Conservation (phyloP, 2,329 filamentous ascomycete genomes). For the Metarhizium brunneum region DNA sequence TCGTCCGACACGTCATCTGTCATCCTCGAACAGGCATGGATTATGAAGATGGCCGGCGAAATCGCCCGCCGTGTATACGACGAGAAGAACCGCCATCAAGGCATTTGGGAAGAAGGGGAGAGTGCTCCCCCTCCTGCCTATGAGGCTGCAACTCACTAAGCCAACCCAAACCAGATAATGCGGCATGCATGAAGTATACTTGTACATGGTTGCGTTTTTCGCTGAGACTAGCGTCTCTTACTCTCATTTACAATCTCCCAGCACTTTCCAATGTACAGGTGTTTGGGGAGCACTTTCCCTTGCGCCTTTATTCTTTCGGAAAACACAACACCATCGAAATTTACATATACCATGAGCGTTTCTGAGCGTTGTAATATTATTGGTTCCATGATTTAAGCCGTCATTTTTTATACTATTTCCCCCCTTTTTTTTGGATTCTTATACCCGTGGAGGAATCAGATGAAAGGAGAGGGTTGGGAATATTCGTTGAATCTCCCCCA, state of each 20-base stretch:
- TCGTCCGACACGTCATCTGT: conserved; percentile 42
- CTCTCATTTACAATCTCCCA: conserved; percentile 7
- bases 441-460: not conserved
- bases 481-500: not conserved
- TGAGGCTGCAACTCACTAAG: conserved; percentile 32
- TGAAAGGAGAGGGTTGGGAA: not conserved
- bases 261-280: conserved; percentile 4
- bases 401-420: not conserved
- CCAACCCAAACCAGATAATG: not conserved
- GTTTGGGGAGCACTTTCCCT: not conserved
- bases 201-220: not conserved
- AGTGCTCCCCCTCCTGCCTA: conserved; percentile 54
- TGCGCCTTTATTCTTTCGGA: conserved; percentile 3
- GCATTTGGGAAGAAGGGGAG: conserved; percentile 39
- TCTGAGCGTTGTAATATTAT: not conserved
- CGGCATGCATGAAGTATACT: not conserved
- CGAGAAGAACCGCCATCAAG: conserved; percentile 53
- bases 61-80: conserved; percentile 82
- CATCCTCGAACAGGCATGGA: conserved; percentile 75
- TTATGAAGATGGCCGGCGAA: conserved; percentile 88
- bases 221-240: not conserved
- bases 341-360: not conserved
- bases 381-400: not conserved
- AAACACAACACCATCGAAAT: not conserved
- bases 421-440: not conserved